Evolutionary conservation across 495 filamentous ascomycete genomes (phyloP).

Genomic region (Symbiotaphrina buchneri): DNA sequence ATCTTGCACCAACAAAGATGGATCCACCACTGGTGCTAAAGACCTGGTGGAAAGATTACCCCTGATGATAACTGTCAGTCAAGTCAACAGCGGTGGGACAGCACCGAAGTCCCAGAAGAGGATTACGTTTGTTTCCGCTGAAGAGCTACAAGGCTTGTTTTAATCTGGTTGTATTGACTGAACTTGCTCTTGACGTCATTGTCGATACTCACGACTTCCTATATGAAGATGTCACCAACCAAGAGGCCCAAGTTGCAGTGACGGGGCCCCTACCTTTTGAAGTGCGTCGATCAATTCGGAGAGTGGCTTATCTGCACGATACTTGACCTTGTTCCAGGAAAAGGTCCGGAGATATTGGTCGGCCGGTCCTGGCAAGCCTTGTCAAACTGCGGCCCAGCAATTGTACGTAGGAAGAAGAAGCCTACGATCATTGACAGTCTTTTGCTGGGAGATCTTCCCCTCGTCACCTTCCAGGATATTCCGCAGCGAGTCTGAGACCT

Average conservation of each 20-base stretch:
- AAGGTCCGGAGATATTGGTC: constrained; percentile 82
- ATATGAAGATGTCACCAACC: constrained; percentile 1
- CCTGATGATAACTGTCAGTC: constrained; percentile 17
- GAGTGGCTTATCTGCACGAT: constrained; percentile 74
- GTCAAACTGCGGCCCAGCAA: neutral
- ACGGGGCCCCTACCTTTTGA: constrained; percentile 39
- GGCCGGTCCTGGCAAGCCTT: constrained; percentile 45
- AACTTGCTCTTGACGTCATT: constrained; percentile 88
- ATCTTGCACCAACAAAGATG: constrained; percentile 53
- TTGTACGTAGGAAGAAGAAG: constrained; percentile 4
- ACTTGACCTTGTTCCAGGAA: constrained; percentile 92
- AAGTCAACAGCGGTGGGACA: constrained; percentile 12
- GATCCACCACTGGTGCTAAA: constrained; percentile 67
- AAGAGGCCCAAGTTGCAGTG: neutral
- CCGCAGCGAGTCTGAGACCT: constrained; percentile 70
- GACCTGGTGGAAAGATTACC: constrained; percentile 91
- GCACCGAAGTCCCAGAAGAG: constrained; percentile 26
- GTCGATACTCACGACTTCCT: constrained; percentile 76
- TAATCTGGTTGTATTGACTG: constrained; percentile 75
- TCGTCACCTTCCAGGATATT: constrained; percentile 65
- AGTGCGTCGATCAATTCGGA: constrained; percentile 65
- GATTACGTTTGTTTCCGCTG: constrained; percentile 70
- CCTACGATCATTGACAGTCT: constrained; percentile 90
- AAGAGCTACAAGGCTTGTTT: constrained; percentile 53
- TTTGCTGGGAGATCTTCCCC: constrained; percentile 61